Evolutionary conservation across 768 basidiomycete genomes (phyloP).

Genomic region (Epithele typhae): DNA sequence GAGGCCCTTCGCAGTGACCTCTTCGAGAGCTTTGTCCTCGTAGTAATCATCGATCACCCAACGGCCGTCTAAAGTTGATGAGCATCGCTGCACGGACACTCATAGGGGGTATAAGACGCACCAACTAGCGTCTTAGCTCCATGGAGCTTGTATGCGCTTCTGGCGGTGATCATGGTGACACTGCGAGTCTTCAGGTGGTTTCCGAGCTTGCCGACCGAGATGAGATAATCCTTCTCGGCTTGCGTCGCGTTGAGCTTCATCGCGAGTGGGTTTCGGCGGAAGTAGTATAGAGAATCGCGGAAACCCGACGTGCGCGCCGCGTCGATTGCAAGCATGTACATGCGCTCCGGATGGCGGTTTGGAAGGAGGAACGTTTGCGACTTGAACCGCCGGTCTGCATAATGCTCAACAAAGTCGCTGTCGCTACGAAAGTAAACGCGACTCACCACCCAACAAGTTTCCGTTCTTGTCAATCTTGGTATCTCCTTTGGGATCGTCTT

Average conservation of each 20-base stretch:
- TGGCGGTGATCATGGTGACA: slow-evolving; percentile 89
- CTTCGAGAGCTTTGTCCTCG: slow-evolving; percentile 76
- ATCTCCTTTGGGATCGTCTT: slow-evolving; percentile 82
- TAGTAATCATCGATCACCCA: slow-evolving; percentile 97
- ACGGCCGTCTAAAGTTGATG: slow-evolving; percentile 59
- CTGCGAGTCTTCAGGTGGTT: slow-evolving; percentile 86
- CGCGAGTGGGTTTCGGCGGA: slow-evolving; percentile 85
- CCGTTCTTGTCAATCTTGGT: slow-evolving; percentile 88
- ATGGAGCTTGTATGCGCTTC: slow-evolving; percentile 92
- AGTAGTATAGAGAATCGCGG: slow-evolving; percentile 97
- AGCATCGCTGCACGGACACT: too few species aligned
- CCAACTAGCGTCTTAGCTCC: slow-evolving; percentile 88
- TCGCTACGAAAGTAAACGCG: too few species aligned
- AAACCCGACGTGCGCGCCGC: slow-evolving; percentile 95
- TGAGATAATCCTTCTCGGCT: slow-evolving; percentile 89
- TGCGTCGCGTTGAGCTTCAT: slow-evolving; percentile 89
- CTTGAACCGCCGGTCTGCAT: slow-evolving; percentile 80
- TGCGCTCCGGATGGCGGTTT: slow-evolving; percentile 74
- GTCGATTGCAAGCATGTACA: slow-evolving; percentile 96
- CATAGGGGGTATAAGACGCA: slow-evolving; percentile 32
- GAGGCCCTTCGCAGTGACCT: slow-evolving; percentile 77
- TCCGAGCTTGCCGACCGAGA: slow-evolving; percentile 82
- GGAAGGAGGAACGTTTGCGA: slow-evolving; percentile 85
- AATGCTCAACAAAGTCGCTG: not conserved
- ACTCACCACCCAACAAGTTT: slow-evolving; percentile 73